phyloP scores from a whole-genome alignment of 176 grass and related monocot species.

The Oryza meridionalis region DNA sequence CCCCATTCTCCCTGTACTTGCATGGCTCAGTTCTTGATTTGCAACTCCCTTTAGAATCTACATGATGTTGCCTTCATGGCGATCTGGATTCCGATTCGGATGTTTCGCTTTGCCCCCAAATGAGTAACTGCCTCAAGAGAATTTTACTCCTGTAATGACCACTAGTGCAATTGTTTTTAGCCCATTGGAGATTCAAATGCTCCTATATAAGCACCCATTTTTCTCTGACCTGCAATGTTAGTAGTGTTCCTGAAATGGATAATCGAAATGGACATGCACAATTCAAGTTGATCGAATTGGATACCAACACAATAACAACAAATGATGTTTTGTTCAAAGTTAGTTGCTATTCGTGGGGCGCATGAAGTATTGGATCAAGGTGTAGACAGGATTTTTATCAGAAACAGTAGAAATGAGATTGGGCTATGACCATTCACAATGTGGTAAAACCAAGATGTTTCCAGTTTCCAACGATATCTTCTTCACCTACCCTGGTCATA shows the following conservation, averaged over 20 bases:
- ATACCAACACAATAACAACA: background rate
- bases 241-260: background rate
- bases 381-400: background rate
- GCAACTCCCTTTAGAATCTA: background rate
- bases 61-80: background rate
- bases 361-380: background rate
- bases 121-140: background rate
- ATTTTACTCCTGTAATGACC: background rate
- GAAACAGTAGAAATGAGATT: background rate
- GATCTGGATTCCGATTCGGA: slow-evolving; percentile 18
- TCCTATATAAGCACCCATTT: background rate
- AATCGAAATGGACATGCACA: background rate
- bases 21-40: background rate
- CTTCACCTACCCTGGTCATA: slow-evolving; percentile 31
- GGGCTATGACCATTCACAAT: background rate
- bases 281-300: slow-evolving; percentile 3
- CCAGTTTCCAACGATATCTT: slow-evolving; percentile 3
- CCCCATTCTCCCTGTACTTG: background rate
- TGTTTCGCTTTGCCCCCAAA: background rate
- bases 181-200: background rate
- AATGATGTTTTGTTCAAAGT: background rate
- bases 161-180: background rate
- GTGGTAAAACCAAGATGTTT: background rate
- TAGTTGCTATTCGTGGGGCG: background rate
- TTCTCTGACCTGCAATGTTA: background rate